Conservation (phyloP, 805 yeast species). For the Sporopachydermia quercuum region DNA sequence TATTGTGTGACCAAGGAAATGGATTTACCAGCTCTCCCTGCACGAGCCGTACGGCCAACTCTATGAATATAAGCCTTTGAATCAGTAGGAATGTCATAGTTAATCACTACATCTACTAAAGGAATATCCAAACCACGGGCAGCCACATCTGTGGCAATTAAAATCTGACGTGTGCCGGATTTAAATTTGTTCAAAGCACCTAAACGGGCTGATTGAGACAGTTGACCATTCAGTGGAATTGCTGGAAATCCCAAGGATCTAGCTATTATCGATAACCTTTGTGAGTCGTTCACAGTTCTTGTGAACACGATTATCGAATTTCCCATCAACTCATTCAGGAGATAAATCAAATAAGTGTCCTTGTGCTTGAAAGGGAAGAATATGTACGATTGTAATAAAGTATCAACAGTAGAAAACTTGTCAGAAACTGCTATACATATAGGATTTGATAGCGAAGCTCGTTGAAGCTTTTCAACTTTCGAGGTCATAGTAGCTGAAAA, state of each 20-base stretch:
- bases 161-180: conserved; percentile 49
- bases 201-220: conserved; percentile 70
- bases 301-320: conserved; percentile 83
- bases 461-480: conserved; percentile 84
- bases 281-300: conserved; percentile 90
- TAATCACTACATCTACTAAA: conserved; percentile 59
- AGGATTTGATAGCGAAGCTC: conserved; percentile 82
- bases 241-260: conserved; percentile 76
- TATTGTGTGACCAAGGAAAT: conserved; percentile 86
- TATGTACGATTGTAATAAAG: conserved; percentile 78
- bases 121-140: conserved; percentile 83
- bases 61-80: conserved; percentile 76
- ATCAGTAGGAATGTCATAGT: conserved; percentile 72
- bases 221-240: conserved; percentile 88
- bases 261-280: conserved; percentile 70
- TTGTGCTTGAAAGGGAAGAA: conserved; percentile 87
- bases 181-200: conserved; percentile 73
- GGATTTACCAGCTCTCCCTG: conserved; percentile 81
- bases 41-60: conserved; percentile 94
- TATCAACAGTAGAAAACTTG: conserved; percentile 86
- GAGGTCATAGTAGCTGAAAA: conserved; percentile 97
- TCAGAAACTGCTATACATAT: conserved; percentile 82
- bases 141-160: conserved; percentile 80
- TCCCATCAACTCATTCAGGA: conserved; percentile 71
- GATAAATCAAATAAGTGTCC: conserved; percentile 71